Conservation (phyloP, 208 protist genomes). For the Strigomonas culicis region DNA sequence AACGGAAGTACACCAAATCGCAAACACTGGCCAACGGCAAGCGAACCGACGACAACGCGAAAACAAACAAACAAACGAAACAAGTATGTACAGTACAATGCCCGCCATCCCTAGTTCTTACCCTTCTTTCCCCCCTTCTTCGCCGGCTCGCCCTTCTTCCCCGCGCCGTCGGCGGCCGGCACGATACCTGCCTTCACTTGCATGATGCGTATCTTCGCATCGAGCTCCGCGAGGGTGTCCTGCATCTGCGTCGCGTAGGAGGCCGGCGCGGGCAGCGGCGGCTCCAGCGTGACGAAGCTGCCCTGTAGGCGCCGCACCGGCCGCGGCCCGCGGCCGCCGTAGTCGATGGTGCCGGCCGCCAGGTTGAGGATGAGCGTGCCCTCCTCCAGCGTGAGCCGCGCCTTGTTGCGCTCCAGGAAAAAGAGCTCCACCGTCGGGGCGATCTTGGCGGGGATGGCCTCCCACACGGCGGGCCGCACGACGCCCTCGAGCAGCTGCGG, state of each 20-base stretch:
- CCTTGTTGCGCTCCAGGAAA: constrained; percentile 60
- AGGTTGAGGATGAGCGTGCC: constrained; percentile 43
- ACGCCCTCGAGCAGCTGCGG: constrained; percentile 77
- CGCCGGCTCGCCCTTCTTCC: neutral
- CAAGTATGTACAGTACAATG: neutral
- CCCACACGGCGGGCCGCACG: constrained; percentile 75
- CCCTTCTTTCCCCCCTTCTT: constrained; percentile 5
- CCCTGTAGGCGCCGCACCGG: constrained; percentile 61
- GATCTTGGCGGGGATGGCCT: constrained; percentile 63
- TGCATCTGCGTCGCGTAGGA: constrained; percentile 24
- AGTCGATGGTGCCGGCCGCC: constrained; percentile 56
- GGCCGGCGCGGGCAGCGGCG: constrained; percentile 9
- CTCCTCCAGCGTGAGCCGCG: constrained; percentile 46
- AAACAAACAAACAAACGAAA: constrained; percentile 3
- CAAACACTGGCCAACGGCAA: neutral
- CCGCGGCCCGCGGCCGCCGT: constrained; percentile 73
- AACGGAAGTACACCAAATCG: neutral
- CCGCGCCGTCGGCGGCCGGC: neutral
- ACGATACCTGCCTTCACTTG: constrained; percentile 36
- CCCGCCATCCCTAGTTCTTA: neutral
- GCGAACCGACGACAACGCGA: neutral
- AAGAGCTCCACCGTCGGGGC: constrained; percentile 54
- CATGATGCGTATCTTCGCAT: constrained; percentile 27
- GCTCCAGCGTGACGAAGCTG: constrained; percentile 51
- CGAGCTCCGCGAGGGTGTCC: constrained; percentile 17